These are phyloP conservation scores for Thermochaetoides thermophila DNA, from an alignment of 495 filamentous ascomycete genomes.

Conservation along the genomic window DNA sequence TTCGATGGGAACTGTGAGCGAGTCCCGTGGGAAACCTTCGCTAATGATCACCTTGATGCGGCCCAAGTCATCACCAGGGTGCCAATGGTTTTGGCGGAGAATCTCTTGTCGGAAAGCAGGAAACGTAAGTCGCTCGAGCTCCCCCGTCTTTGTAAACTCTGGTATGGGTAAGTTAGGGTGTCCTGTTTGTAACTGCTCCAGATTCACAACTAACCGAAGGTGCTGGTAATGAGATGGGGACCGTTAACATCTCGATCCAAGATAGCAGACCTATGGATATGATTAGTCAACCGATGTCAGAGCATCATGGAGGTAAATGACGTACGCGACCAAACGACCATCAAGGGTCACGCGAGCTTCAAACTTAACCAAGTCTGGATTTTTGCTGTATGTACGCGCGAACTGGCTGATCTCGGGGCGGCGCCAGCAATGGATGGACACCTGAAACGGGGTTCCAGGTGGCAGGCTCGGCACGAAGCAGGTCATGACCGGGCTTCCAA, in stretches of 20 bases:
- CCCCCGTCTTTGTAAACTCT: conserved; percentile 51
- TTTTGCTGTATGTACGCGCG: conserved; percentile 44
- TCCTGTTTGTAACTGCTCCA: background rate
- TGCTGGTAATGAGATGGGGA: conserved; percentile 39
- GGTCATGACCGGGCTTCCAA: conserved; percentile 51
- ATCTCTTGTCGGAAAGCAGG: conserved; percentile 61
- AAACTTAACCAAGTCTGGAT: conserved; percentile 45
- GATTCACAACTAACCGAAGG: conserved; percentile 25
- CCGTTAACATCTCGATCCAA: conserved; percentile 43
- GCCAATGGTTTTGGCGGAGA: conserved; percentile 56
- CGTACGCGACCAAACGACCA: conserved; percentile 50
- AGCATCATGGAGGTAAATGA: background rate
- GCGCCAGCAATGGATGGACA: conserved; percentile 77
- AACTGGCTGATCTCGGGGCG: conserved; percentile 46
- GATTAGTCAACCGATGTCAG: conserved; percentile 1
- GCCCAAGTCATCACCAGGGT: conserved; percentile 53
- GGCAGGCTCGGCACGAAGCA: conserved; percentile 61
- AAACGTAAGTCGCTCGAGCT: conserved; percentile 51
- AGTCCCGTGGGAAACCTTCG: conserved; percentile 49
- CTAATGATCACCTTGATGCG: conserved; percentile 66
- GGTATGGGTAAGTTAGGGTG: background rate
- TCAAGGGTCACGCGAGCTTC: conserved; percentile 60
- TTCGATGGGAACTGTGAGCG: conserved; percentile 42
- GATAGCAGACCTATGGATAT: conserved; percentile 32
- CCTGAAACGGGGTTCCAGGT: conserved; percentile 45